Conservation (phyloP, 257 asterid genomes). For the Anisodus acutangulus region DNA sequence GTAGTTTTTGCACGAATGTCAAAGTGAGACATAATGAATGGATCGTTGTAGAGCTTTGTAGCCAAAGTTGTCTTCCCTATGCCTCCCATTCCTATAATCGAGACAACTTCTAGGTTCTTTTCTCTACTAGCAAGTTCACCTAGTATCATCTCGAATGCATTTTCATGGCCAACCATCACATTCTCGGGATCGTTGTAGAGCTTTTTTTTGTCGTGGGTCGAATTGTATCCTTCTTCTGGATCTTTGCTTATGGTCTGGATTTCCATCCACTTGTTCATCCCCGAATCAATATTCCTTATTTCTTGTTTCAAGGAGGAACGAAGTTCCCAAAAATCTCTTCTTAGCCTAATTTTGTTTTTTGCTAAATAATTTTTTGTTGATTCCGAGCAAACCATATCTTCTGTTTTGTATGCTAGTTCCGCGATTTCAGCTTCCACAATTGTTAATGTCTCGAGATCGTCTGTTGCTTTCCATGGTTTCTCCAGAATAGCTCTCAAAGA, state of each 20-base stretch:
- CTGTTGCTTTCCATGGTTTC: neutral
- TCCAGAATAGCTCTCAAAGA: neutral
- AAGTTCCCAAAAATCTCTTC: neutral
- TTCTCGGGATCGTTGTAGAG: neutral
- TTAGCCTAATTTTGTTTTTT: neutral
- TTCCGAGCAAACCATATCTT: neutral
- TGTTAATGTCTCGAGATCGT: neutral
- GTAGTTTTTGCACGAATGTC: conserved; percentile 29
- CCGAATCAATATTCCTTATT: neutral
- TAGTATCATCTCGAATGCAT: neutral
- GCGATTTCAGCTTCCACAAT: neutral
- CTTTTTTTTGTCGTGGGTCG: neutral
- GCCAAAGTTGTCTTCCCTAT: conserved; percentile 35
- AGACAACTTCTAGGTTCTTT: neutral
- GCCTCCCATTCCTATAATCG: conserved; percentile 35
- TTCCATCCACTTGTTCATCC: neutral
- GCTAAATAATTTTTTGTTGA: neutral
- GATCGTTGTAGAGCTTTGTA: neutral
- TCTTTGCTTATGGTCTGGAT: too few relatives aligned
- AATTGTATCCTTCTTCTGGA: neutral
- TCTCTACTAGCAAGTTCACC: neutral
- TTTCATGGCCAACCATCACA: neutral
- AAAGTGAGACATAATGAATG: neutral
- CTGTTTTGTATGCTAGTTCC: neutral
- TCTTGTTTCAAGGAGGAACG: neutral